phyloP scores from a whole-genome alignment of 2,329 filamentous ascomycete species.

The Aschersonia sp. region DNA sequence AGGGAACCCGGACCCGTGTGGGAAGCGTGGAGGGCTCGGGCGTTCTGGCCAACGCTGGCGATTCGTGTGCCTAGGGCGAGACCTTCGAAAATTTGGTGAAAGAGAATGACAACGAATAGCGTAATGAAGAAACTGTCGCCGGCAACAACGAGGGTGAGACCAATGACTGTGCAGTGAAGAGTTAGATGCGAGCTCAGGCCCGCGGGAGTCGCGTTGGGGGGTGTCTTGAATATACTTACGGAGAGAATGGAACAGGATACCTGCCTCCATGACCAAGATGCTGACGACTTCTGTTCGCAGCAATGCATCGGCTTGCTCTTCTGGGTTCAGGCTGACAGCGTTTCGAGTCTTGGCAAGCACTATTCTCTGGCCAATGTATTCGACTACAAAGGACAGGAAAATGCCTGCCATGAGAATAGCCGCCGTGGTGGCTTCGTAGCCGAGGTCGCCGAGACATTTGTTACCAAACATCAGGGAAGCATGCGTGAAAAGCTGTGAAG shows the following conservation, averaged over 20 bases:
- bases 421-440: conserved; percentile 54
- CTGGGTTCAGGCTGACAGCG: conserved; percentile 9
- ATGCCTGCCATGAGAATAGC: conserved; percentile 62
- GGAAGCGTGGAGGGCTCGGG: conserved; percentile 9
- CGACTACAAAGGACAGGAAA: conserved; percentile 57
- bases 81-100: conserved; percentile 69
- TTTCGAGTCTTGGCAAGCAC: conserved; percentile 23
- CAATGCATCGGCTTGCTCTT: conserved; percentile 11
- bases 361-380: conserved; percentile 49
- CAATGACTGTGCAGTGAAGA: conserved; percentile 33
- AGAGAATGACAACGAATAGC: conserved; percentile 54
- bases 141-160: conserved; percentile 46
- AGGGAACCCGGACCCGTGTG: conserved; percentile 5
- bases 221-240: conserved; percentile 22
- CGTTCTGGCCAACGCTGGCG: conserved; percentile 34
- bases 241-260: conserved; percentile 62
- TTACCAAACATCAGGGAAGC: conserved; percentile 59
- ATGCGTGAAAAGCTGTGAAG: conserved; percentile 54
- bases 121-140: conserved; percentile 40
- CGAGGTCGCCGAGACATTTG: conserved; percentile 48
- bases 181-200: too few relatives aligned
- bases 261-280: conserved; percentile 56
- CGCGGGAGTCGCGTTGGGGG: not conserved
- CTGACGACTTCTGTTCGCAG: conserved; percentile 35
- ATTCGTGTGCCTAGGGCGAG: conserved; percentile 60